Evolutionary conservation across 169 alveolate genomes (phyloP).

Genomic region (Plasmodium vivax): DNA sequence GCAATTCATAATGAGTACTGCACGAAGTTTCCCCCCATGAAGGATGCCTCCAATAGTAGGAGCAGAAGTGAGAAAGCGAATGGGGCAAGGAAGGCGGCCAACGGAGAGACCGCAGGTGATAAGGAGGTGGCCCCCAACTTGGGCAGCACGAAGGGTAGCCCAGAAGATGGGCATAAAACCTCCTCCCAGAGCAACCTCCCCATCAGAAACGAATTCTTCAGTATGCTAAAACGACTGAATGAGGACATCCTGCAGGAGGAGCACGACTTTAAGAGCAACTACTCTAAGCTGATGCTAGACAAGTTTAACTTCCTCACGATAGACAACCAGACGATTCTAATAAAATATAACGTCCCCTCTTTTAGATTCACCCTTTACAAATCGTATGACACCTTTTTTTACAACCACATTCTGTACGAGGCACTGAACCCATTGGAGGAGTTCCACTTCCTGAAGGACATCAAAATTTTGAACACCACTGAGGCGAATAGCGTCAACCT

Average conservation of each 20-base stretch:
- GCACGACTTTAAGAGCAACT: not conserved
- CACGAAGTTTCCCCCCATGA: slow-evolving; percentile 26
- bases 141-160: not conserved
- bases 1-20: slow-evolving; percentile 7
- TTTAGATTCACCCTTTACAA: slow-evolving; percentile 34
- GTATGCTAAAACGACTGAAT: slow-evolving; percentile 13
- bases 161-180: not conserved
- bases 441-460: slow-evolving; percentile 16
- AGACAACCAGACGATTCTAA: slow-evolving; percentile 47
- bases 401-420: slow-evolving; percentile 40
- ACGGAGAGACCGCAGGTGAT: not conserved
- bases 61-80: not conserved
- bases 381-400: slow-evolving; percentile 47
- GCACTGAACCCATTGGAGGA: not conserved
- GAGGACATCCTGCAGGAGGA: slow-evolving; percentile 19
- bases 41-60: not conserved
- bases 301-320: slow-evolving; percentile 45
- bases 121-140: not conserved
- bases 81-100: not conserved
- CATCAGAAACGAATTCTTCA: not conserved
- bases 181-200: not conserved
- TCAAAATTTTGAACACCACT: slow-evolving; percentile 6
- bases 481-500: slow-evolving; percentile 46
- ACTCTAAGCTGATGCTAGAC: slow-evolving; percentile 29
- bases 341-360: slow-evolving; percentile 49